Conservation (phyloP, 2,329 filamentous ascomycete species). For the Raffaelea deltoideospora region DNA sequence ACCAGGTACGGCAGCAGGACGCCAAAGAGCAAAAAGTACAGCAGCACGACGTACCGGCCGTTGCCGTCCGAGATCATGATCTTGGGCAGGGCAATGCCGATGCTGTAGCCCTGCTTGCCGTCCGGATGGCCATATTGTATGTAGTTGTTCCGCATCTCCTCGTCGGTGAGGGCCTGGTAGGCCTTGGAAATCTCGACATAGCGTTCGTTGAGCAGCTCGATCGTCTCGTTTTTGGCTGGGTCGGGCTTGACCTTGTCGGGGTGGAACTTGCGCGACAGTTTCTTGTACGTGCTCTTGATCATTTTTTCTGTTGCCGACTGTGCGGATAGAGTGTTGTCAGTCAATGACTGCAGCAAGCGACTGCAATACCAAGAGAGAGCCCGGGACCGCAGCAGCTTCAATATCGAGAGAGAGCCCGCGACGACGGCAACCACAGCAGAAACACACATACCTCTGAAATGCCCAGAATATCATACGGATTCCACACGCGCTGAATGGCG, state of each 20-base stretch:
- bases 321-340: not conserved
- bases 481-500: constrained; percentile 62
- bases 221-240: constrained; percentile 72
- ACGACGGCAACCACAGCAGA: too few relatives aligned
- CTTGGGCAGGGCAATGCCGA: constrained; percentile 88
- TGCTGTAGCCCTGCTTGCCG: constrained; percentile 95
- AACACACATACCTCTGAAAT: constrained; percentile 49
- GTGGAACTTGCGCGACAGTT: constrained; percentile 71
- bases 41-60: constrained; percentile 83
- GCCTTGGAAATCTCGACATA: constrained; percentile 96
- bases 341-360: not conserved
- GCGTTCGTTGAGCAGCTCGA: constrained; percentile 67
- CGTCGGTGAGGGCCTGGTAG: constrained; percentile 94
- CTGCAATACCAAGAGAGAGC: not conserved
- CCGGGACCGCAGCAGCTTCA: too few relatives aligned
- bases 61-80: constrained; percentile 88
- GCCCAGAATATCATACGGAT: constrained; percentile 89
- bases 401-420: not conserved
- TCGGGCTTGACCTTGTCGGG: constrained; percentile 87
- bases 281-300: constrained; percentile 85
- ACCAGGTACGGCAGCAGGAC: constrained; percentile 86
- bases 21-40: constrained; percentile 79
- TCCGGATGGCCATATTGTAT: constrained; percentile 92
- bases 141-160: constrained; percentile 94
- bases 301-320: constrained; percentile 72